A percentile compares a stretch with the other conserved stretches of the same genome.
Evolutionary conservation across 140 eudicot genomes (phyloP).

Genomic region (Senecio squalidus): DNA sequence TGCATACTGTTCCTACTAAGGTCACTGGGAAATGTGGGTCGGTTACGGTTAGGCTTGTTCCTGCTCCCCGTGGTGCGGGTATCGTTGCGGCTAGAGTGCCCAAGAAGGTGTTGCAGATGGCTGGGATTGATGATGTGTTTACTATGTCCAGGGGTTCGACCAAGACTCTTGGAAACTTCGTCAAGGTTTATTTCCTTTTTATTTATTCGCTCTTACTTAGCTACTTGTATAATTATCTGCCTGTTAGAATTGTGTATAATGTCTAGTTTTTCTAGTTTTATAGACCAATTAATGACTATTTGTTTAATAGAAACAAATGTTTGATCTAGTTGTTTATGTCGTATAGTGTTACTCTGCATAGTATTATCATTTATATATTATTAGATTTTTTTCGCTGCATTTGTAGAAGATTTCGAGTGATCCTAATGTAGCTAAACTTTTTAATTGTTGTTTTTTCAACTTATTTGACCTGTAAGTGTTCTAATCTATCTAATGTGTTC

Average conservation of each 20-base stretch:
- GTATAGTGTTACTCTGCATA: no score
- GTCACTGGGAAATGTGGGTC: slow-evolving; percentile 58
- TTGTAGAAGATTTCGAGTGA: no score
- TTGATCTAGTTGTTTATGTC: not conserved
- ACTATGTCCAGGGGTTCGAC: slow-evolving; percentile 59
- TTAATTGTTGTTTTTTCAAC: no score
- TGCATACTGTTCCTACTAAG: slow-evolving; percentile 43
- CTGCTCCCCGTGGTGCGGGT: slow-evolving; percentile 70
- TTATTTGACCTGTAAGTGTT: no score
- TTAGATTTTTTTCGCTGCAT: no score
- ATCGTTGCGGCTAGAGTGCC: slow-evolving; percentile 69
- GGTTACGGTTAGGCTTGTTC: slow-evolving; percentile 53
- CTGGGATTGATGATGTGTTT: slow-evolving; percentile 67
- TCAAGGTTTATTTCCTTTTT: slow-evolving; percentile 33
- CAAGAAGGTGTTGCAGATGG: slow-evolving; percentile 56
- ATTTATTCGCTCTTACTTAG: not conserved
- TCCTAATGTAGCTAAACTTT: no score
- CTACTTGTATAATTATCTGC: no score
- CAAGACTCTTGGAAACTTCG: slow-evolving; percentile 65
- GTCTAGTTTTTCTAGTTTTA: no score
- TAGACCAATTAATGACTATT: no score
- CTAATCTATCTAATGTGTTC: no score
- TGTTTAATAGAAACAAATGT: no score
- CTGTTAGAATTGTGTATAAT: not conserved
- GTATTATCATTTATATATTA: no score